Evolutionary conservation across 2,329 filamentous ascomycete genomes (phyloP), one percentile per base, ranked within the genome.

Genomic region (Anisogramma anomala): DNA sequence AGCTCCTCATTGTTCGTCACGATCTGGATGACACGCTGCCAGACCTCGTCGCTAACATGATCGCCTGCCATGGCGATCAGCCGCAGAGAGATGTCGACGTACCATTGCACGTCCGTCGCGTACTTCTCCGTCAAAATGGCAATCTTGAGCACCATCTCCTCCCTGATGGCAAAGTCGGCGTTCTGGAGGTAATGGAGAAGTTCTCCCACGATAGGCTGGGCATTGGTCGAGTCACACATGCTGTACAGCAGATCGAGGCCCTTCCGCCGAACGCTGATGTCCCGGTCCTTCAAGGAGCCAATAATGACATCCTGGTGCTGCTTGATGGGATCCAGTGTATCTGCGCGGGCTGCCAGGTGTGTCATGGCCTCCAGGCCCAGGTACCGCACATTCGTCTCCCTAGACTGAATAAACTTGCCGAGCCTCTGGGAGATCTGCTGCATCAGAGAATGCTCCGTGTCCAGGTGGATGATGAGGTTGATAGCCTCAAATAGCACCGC

Each of bases 81-180:
- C 42, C 89, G 79, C 50, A 98, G 70, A 9, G 91, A 94, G 52
- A 96, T 95, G 58, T 98, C 89, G 48, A 98, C 93, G 60, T 98
- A 98, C 91, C 91, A 98, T 65, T 96, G 89, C 15, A 94, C 85
- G 55, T 98, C 91, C 1, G 88, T 95, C 18, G 91, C 91, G 58
- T 98, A 98, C 58, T 96, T 96, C 59, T 98, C 91, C 0, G 93
- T 96, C 49, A 98, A 63, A 55, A 98, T 98, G 39, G 91, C 91
- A 62, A 98, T 94, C 66, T 98, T 98, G 48, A 98, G 70, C 3
- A 96, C 91, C 91, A 98, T 98, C 61, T 98, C 91, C 65, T 98
- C 93, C 49, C 93, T 79, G 53, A 98, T 95, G 4, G 89, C 89
- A 60, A 94, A 98, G 61, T 98, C 91, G 35, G 91, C 91, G 42